Evolutionary conservation across 148 eudicot species (phyloP), one percentile per base, ranked within the genome.

Genomic region (Amaranthus palmeri): DNA sequence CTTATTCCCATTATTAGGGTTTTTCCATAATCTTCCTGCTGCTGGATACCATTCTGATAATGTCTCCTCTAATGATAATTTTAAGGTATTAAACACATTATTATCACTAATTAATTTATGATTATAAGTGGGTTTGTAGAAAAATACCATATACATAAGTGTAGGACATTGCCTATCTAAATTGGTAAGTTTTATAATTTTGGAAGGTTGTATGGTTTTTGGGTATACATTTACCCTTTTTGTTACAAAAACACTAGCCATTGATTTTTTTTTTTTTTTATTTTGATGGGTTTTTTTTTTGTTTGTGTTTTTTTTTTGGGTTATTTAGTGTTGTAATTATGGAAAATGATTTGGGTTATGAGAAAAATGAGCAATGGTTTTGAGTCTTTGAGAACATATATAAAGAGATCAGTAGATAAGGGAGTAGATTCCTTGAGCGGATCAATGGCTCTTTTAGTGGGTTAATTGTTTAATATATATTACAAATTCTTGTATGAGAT

Each of bases 131-230:
- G 77, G 81, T 2, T 73, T 62, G 46, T 78, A 78, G 65, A 78
- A 78, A 50, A 78, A 73, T 4, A 78, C 81, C 52, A 78, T 41
- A 77, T 78, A 78, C 77, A 78, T 73, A n/a, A 73, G 70, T 78
- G 81, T 74, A 69, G 81, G 77, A 60, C 81, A 78, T 64, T 78
- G 81, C 74, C 81, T 78, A 78, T 78, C 81, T 14, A 78, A 69
- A 74, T 78, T 78, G 42, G 81, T 68, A 15, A 78, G 77, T 63
- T 69, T 78, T 71, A 78, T 47, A 25, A 73, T 56, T 78, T 73
- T 78, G 43, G 74, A 69, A 25, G 62, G 61, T 63, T 78, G 81
- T 70, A 73, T 78, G 47, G 41, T 68, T 78, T 78, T 78, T 68
- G 81, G 81, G 60, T 73, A 69, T 57, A 78, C 73, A 74, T 73